Evolutionary conservation across 495 filamentous ascomycete species (phyloP).

Genomic region (Cudoniella acicularis): DNA sequence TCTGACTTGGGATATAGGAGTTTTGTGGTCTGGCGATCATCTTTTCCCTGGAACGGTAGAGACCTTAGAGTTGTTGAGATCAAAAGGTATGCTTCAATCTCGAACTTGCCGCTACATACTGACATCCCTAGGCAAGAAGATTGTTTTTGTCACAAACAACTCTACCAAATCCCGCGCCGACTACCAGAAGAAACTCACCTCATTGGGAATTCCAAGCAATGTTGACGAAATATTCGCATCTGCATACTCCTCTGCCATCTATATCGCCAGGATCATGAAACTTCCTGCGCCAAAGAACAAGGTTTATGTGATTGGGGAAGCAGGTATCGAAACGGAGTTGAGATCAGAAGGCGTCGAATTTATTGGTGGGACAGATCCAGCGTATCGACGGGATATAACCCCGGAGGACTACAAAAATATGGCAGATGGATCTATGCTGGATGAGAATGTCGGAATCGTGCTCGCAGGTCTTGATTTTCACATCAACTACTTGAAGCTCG

Average conservation of each 20-base stretch:
- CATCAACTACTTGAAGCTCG: conserved; percentile 88
- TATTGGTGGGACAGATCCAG: conserved; percentile 85
- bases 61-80: conserved; percentile 74
- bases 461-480: conserved; percentile 89
- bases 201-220: conserved; percentile 71
- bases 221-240: conserved; percentile 93
- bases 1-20: conserved; percentile 56
- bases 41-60: conserved; percentile 79
- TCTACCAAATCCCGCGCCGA: conserved; percentile 91
- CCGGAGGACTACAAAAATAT: conserved; percentile 74
- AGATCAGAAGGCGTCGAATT: conserved; percentile 69
- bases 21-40: conserved; percentile 93
- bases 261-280: conserved; percentile 88
- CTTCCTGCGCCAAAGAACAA: conserved; percentile 77
- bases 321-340: conserved; percentile 87
- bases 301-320: conserved; percentile 89
- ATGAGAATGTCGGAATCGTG: conserved; percentile 85
- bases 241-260: conserved; percentile 90
- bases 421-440: conserved; percentile 70
- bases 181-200: conserved; percentile 87
- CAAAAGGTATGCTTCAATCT: conserved; percentile 54
- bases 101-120: background rate
- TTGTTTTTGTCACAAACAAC: conserved; percentile 98
- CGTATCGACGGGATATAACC: conserved; percentile 68
- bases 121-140: conserved; percentile 65